Base-by-base conservation (phyloP, 169 alveolate species). In the Cryptosporidium ryanae region DNA sequence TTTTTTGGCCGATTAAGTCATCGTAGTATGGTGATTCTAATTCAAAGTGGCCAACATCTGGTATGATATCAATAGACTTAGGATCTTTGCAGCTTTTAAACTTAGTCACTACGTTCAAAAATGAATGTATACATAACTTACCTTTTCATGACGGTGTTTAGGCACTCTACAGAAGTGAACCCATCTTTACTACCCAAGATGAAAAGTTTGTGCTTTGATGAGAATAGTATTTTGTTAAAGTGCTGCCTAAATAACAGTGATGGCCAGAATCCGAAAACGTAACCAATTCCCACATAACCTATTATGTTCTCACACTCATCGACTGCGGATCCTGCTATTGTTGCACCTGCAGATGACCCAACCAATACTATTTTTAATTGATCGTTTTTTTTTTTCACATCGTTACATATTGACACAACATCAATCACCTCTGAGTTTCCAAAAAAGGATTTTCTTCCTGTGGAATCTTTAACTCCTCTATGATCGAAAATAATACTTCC, bases 341-440 rank as follows among this genome's bases (percentile, higher is more conserved):
- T 91, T 18, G 94, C 92, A 32, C 94, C 94, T 13, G 94, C 94
- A 25, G 94, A 91, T 2, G 94, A 90, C n/a, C 94, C 94, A 27
- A 91, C 81, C 43, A 91, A 84, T 59, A 91, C 59, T 31, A 91
- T 70, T 17, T 25, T 67, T 32, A 50, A 15, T 13, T 27, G 49
- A 1, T 82, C 82, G 21, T 61, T 29, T 31, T 83, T 82, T 5
- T 63, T 4, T 61, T 64, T 65, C 15, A 67, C 81, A 25, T 90
- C 93, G 3, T 66, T 29, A 21, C 94, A 91, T 2, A 68, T 82
- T 1, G 92, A 71, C 12, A 89, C 66, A 52, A 90, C 91, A 70
- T 91, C 94, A 8, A 54, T 21, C 25, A 90, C 89, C 65, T 91
- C 94, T 18, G 48, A 49, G 34, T 63, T 66, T 21, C 93, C 93